Percentiles rank a stretch among this genome's conserved stretches.
Conservation (phyloP, 176 grass and related monocot species). For the Ananas comosus region DNA sequence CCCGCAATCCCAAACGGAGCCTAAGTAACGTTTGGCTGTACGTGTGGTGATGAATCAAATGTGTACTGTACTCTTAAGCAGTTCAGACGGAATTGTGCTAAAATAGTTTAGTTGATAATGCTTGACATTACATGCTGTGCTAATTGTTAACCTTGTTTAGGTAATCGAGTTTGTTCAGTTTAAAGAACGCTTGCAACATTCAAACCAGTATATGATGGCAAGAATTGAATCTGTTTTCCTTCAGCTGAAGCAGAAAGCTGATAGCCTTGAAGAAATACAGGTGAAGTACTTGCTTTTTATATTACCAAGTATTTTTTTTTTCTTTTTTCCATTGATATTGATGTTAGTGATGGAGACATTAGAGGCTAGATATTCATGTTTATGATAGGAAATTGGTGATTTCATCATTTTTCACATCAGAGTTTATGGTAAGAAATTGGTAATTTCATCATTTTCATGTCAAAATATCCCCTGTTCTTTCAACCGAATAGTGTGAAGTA, state of each 20-base stretch:
- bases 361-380: neutral
- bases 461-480: too few species aligned
- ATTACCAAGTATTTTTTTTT: neutral
- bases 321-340: neutral
- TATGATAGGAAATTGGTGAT: neutral
- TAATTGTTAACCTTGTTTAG: slow-evolving; percentile 36
- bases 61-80: too few species aligned
- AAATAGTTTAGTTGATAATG: neutral
- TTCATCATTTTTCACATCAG: too few species aligned
- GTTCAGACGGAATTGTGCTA: neutral
- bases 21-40: too few species aligned
- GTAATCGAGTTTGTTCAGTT: slow-evolving; percentile 93
- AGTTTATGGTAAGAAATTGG: too few species aligned
- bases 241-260: slow-evolving; percentile 66
- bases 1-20: too few species aligned
- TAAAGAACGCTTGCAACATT: slow-evolving; percentile 63
- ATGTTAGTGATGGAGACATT: neutral
- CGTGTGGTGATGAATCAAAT: too few species aligned
- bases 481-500: neutral
- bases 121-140: neutral
- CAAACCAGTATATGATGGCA: slow-evolving; percentile 61
- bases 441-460: too few species aligned
- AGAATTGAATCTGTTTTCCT: slow-evolving; percentile 64
- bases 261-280: slow-evolving; percentile 71
- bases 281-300: slow-evolving; percentile 25